phyloP scores from a whole-genome alignment of 257 asterid species.

The Cruciata laevipes region DNA sequence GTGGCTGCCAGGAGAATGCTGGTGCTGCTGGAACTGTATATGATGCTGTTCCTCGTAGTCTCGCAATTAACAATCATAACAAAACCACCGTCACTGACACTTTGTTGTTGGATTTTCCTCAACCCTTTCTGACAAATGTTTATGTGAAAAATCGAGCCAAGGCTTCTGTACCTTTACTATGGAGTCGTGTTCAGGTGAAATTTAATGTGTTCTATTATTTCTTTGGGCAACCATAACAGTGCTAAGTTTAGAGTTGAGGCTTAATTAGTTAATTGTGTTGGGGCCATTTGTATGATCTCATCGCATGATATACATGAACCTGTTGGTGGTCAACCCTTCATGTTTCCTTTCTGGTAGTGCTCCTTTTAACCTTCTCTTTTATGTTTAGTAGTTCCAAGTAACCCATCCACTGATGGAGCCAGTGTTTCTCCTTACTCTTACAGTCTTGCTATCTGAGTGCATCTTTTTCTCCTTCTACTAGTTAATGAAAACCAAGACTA shows the following conservation, averaged over 20 bases:
- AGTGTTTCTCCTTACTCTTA: no score
- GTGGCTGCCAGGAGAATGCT: conserved; percentile 86
- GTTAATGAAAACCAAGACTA: no score
- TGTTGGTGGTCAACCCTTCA: not conserved
- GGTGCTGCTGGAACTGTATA: conserved; percentile 99
- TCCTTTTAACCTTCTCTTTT: not conserved
- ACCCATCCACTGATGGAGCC: no score
- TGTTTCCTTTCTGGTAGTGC: not conserved
- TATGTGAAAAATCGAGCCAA: conserved; percentile 71
- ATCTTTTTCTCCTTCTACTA: not conserved
- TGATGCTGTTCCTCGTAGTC: conserved; percentile 90
- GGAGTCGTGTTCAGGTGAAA: conserved; percentile 98
- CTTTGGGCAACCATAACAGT: not conserved
- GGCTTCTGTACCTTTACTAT: conserved; percentile 93
- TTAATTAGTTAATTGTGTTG: no score
- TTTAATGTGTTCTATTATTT: not conserved
- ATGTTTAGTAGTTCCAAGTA: not conserved
- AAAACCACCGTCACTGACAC: conserved; percentile 84
- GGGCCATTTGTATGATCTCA: not conserved
- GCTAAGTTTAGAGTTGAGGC: not conserved
- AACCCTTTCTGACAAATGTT: conserved; percentile 85
- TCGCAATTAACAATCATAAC: conserved; percentile 76
- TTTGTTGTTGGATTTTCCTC: conserved; percentile 87
- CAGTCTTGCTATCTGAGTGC: no score
- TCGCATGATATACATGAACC: not conserved